Conservation (phyloP, 1,284 basidiomycete genomes). For the Ustilago esculenta region DNA sequence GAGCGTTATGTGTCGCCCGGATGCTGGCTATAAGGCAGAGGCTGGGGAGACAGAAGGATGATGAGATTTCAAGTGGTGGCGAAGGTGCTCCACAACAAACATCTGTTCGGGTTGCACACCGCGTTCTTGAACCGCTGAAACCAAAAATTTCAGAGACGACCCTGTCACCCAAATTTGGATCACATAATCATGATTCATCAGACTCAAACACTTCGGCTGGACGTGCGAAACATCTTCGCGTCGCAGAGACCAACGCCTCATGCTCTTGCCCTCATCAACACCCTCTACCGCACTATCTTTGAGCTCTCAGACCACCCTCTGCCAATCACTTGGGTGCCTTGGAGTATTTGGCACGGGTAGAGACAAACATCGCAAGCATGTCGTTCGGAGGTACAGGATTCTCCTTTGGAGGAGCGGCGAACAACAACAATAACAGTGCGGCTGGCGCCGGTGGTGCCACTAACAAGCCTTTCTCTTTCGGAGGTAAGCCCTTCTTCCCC, state of each 20-base stretch:
- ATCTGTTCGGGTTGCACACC: constrained; percentile 4
- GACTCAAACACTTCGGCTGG: not conserved
- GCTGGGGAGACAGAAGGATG: not conserved
- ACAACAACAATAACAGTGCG: constrained; percentile 25
- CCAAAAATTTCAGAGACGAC: constrained; percentile 6
- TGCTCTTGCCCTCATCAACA: not conserved
- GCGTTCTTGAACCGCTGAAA: constrained; percentile 2
- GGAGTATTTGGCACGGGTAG: no score
- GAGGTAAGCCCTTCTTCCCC: constrained; percentile 19
- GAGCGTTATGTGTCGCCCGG: no score
- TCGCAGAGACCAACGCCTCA: constrained; percentile 14
- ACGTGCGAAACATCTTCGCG: constrained; percentile 18
- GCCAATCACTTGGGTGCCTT: no score
- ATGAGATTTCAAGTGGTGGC: not conserved
- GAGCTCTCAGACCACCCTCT: no score
- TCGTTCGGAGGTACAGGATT: constrained; percentile 51
- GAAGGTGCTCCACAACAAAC: constrained; percentile 15
- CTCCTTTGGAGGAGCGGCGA: constrained; percentile 39
- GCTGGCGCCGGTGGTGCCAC: constrained; percentile 5
- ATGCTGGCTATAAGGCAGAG: not conserved
- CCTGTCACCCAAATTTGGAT: constrained; percentile 13
- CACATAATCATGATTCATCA: constrained; percentile 36
- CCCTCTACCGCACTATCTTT: not conserved
- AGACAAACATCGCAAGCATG: constrained; percentile 19
- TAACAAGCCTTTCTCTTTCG: constrained; percentile 49